Percentiles rank a stretch among this genome's conserved stretches.
Conservation (phyloP, 2,329 filamentous ascomycete species). For the Helicocarpus griseus region DNA sequence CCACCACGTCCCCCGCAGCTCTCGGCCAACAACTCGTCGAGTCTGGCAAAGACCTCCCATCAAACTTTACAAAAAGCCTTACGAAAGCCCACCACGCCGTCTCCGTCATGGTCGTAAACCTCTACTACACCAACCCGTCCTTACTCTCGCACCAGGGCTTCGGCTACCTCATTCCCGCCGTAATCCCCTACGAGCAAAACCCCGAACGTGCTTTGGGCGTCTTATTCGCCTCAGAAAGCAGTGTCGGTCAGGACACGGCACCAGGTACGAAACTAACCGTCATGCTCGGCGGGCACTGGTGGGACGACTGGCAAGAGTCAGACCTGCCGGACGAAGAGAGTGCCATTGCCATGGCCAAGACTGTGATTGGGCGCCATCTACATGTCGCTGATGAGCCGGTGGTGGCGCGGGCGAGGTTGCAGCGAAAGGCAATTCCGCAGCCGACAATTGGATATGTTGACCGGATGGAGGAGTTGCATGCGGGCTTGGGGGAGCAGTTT, state of each 20-base stretch:
- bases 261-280: constrained; percentile 79
- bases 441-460: constrained; percentile 68
- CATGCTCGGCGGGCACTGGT: constrained; percentile 92
- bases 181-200: constrained; percentile 60
- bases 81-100: constrained; percentile 50
- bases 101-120: constrained; percentile 84
- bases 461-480: constrained; percentile 49
- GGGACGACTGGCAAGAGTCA: constrained; percentile 50
- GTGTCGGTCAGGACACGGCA: constrained; percentile 46
- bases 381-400: constrained; percentile 55
- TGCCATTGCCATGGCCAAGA: constrained; percentile 59
- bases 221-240: constrained; percentile 72
- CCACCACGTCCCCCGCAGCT: constrained; percentile 14
- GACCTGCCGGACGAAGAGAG: constrained; percentile 55
- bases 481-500: constrained; percentile 48
- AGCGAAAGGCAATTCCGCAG: constrained; percentile 77
- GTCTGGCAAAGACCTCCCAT: not conserved
- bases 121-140: constrained; percentile 63
- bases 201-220: constrained; percentile 80
- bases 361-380: constrained; percentile 64
- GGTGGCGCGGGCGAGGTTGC: constrained; percentile 51
- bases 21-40: constrained; percentile 9
- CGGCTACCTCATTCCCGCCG: constrained; percentile 81
- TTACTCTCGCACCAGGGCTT: constrained; percentile 64
- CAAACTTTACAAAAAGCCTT: constrained; percentile 15